Evolutionary conservation across 768 basidiomycete species (phyloP).

Genomic region (Lactifluus piperatus): DNA sequence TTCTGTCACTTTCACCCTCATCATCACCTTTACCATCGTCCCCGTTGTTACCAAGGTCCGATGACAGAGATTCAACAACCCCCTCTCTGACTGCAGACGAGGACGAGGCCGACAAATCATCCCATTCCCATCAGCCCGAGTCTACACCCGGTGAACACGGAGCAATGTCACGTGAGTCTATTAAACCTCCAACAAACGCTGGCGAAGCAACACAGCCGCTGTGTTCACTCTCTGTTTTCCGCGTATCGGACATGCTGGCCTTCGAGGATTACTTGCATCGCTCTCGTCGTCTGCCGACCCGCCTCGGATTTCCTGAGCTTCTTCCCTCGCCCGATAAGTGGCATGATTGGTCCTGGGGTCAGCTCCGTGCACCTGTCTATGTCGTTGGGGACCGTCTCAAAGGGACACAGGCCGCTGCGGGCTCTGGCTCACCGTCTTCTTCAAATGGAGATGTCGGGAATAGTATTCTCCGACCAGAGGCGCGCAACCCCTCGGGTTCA

Average conservation of each 20-base stretch:
- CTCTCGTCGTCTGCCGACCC: slow-evolving; percentile 19
- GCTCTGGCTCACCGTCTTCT: not conserved
- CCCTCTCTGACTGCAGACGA: slow-evolving; percentile 15
- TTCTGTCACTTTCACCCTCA: not conserved
- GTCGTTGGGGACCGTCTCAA: slow-evolving; percentile 11
- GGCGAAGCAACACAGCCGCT: not conserved
- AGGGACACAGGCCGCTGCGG: not conserved
- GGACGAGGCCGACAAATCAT: slow-evolving; percentile 12
- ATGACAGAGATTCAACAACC: not conserved
- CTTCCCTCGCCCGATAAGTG: slow-evolving; percentile 13
- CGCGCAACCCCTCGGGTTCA: not conserved
- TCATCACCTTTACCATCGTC: not conserved
- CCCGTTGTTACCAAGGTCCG: not conserved
- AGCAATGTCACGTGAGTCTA: not conserved
- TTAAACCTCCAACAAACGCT: not conserved
- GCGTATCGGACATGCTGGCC: slow-evolving; percentile 14
- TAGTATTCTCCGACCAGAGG: not conserved
- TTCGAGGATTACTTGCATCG: slow-evolving; percentile 21
- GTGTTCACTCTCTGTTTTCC: slow-evolving; percentile 16
- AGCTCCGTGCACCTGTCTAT: slow-evolving; percentile 18
- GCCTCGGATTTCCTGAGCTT: slow-evolving; percentile 15
- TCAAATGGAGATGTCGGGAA: not conserved
- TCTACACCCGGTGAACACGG: not conserved
- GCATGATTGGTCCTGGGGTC: slow-evolving; percentile 21
- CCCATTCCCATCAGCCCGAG: not conserved